Evolutionary conservation across 495 filamentous ascomycete species (phyloP), one percentile per base, ranked within the genome.

Genomic region (Talaromyces adpressus): DNA sequence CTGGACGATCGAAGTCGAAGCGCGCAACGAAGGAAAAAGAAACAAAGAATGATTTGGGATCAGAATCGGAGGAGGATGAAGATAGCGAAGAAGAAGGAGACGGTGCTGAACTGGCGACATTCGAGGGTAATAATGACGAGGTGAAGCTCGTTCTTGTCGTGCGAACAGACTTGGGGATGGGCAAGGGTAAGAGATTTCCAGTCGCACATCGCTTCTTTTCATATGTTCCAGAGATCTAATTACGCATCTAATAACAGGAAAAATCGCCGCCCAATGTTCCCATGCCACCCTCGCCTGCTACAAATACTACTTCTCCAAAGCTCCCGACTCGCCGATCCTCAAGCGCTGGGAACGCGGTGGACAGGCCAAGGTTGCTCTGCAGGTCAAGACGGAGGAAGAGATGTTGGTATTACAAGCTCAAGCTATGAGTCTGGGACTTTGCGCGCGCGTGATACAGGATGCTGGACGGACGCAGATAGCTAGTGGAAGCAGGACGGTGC

Each of bases 381-480:
- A 96, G 74, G 81, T 85, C 34, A 91, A 91, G 71, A 80, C 76
- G 41, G 89, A 97, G 75, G 92, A 93, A 57, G 91, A 96, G 72
- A 70, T 98, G 73, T 69, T 89, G 61, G 76, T 84, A 65, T 74
- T 97, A 64, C 86, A 91, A 76, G 90, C 85, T 25, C 85, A 86
- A 74, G 93, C 94, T 9, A 80, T 90, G 53, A 91, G 89, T 69
- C 70, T 97, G 60, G 94, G 93, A 2, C 76, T 98, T 41, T 93
- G 91, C 60, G 89, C 94, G 53, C 86, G 90, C 72, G 86, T 96
- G 34, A 91, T 98, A 57, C 85, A 89, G 68, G 94, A 98, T 81
- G 94, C 94, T n/a, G 94, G 94, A 27, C 83, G 94, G 62, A 98
- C 94, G 32, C 95, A 98, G 85, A 96, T 98, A 76, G 93, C 88